A percentile compares a stretch with the other conserved stretches of the same genome.
These are phyloP conservation scores for Camptophora hylomeconis DNA, from an alignment of 2,329 filamentous ascomycete species.

Conservation along the genomic window DNA sequence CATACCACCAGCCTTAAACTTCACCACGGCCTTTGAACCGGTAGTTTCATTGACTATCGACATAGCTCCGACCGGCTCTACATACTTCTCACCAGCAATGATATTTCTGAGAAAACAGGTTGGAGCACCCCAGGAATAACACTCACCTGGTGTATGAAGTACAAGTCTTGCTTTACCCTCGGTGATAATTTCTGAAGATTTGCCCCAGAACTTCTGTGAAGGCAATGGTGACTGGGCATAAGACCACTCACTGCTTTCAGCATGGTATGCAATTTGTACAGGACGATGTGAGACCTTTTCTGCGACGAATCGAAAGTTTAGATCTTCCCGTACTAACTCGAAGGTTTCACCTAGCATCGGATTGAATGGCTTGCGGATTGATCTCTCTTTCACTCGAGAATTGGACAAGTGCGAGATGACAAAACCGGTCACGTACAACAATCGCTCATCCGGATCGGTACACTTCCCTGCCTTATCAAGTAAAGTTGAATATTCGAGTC, in stretches of 20 bases:
- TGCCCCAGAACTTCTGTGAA: conserved; percentile 97
- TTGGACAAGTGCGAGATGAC: conserved; percentile 77
- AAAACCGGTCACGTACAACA: conserved; percentile 80
- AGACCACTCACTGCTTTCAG: conserved; percentile 74
- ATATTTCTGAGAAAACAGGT: conserved; percentile 91
- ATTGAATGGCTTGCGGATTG: conserved; percentile 93
- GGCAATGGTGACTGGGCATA: conserved; percentile 78
- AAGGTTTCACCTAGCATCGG: conserved; percentile 93
- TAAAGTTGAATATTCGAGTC: conserved; percentile 78
- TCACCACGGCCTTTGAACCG: conserved; percentile 69
- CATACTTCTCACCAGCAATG: conserved; percentile 94
- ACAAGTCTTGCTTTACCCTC: conserved; percentile 74
- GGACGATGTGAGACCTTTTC: conserved; percentile 93
- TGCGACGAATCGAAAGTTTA: conserved; percentile 79
- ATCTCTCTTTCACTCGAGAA: conserved; percentile 72
- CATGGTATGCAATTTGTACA: conserved; percentile 84
- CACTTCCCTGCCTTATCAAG: conserved; percentile 57
- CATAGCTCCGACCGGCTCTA: conserved; percentile 89
- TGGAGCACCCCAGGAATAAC: conserved; percentile 77
- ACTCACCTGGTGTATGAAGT: conserved; percentile 62
- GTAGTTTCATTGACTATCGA: conserved; percentile 71
- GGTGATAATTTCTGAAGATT: conserved; percentile 85
- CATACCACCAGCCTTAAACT: conserved; percentile 93
- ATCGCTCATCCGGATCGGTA: conserved; percentile 51
- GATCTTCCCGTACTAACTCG: conserved; percentile 77